A percentile compares a stretch with the other conserved stretches of the same genome.
Evolutionary conservation across 2,329 filamentous ascomycete species (phyloP).

Genomic region (Fusarium illudens): DNA sequence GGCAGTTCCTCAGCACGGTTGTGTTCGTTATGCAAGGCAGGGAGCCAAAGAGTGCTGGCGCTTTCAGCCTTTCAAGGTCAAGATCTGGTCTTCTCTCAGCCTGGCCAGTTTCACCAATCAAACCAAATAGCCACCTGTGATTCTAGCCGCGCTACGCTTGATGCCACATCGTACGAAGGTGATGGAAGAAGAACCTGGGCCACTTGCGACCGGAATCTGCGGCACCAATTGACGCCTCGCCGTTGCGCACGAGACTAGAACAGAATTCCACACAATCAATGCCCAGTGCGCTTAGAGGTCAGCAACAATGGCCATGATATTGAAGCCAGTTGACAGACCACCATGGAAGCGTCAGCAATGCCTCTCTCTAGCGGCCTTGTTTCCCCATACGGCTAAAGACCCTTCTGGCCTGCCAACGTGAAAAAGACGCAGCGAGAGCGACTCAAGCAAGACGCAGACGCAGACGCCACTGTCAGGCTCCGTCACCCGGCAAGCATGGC

Average conservation of each 20-base stretch:
- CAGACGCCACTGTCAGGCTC: slow-evolving; percentile 32
- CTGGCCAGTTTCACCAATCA: slow-evolving; percentile 14
- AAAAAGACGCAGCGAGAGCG: slow-evolving; percentile 31
- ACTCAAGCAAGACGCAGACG: slow-evolving; percentile 27
- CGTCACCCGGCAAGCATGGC: slow-evolving; percentile 15
- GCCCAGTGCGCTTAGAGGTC: slow-evolving; percentile 6
- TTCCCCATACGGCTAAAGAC: slow-evolving; percentile 26
- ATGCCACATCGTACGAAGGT: slow-evolving; percentile 3
- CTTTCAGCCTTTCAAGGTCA: slow-evolving; percentile 11
- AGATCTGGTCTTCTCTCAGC: slow-evolving; percentile 5
- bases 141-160: slow-evolving; percentile 14
- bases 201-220: slow-evolving; percentile 19
- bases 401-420: slow-evolving; percentile 14
- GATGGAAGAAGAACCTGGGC: slow-evolving; percentile 10
- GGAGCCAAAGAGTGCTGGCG: not conserved
- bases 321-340: not conserved
- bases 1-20: not conserved
- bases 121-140: slow-evolving; percentile 27
- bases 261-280: not conserved
- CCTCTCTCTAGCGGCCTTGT: not conserved
- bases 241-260: slow-evolving; percentile 7
- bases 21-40: not conserved
- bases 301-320: not conserved
- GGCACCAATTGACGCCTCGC: slow-evolving; percentile 30
- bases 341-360: slow-evolving; percentile 4